These are phyloP conservation scores for Blepharisma undulans DNA, from an alignment of 169 alveolate species.

Conservation along the genomic window DNA sequence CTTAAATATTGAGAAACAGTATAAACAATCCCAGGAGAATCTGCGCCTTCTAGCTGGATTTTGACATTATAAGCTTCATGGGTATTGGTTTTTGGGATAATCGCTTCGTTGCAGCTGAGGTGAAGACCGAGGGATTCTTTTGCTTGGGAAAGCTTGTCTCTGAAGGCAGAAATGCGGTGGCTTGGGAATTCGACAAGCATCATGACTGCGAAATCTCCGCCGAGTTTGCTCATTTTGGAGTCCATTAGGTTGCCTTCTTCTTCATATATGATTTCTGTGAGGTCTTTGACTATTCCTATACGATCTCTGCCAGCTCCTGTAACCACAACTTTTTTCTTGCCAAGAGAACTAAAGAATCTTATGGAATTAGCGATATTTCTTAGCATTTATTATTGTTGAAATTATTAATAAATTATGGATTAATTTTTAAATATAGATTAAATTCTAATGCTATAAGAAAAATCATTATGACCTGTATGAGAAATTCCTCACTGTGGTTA, in stretches of 20 bases:
- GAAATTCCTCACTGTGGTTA: too few relatives aligned
- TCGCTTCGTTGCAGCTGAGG: background rate
- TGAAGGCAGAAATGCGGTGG: background rate
- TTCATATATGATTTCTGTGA: slow-evolving; percentile 13
- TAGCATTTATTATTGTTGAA: background rate
- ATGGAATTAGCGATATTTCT: background rate
- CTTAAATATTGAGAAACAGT: background rate
- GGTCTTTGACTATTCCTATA: slow-evolving; percentile 31
- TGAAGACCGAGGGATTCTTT: background rate
- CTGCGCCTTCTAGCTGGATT: slow-evolving; percentile 15
- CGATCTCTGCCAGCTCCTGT: slow-evolving; percentile 29
- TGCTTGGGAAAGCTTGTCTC: background rate
- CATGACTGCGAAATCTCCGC: background rate
- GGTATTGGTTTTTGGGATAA: background rate
- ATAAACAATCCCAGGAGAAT: slow-evolving; percentile 21
- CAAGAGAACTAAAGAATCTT: background rate
- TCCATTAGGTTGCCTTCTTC: slow-evolving; percentile 36
- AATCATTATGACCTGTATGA: too few relatives aligned
- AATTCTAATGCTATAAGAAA: too few relatives aligned
- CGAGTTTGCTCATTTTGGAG: slow-evolving; percentile 18
- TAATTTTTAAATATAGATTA: too few relatives aligned
- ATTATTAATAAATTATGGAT: too few relatives aligned
- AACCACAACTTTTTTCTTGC: background rate
- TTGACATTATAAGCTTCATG: background rate
- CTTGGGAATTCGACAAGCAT: slow-evolving; percentile 17